Base-by-base conservation (phyloP, 2,329 filamentous ascomycete species). In the Beauveria scarabaeidicola region DNA sequence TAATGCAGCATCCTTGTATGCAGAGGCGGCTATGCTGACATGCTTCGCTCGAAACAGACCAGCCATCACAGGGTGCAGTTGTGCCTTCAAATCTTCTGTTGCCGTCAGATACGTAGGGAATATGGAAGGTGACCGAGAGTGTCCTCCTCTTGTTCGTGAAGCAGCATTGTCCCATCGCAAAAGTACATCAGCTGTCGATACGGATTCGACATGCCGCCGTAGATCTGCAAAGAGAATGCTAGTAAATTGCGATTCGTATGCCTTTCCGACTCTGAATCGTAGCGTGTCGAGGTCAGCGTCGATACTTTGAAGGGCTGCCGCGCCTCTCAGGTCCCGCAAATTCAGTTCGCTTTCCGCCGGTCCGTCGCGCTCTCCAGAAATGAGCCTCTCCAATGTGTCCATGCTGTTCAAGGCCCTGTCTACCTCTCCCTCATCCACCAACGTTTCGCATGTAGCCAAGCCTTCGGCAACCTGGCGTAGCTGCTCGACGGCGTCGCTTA, bases 41-140 rank as follows among this genome's bases (percentile, higher is more conserved):
- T 94, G 87, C 63, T 87, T 87, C 25, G 91, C 89, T 52, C 90
- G 83, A 63, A 91, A 86, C n/a, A 99, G 75, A 0, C 94, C 93
- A 38, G 83, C 80, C 61, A 99, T 79, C 64, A 86, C 87, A 2
- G 86, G 80, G 59, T 86, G 77, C 3, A 99, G 76, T 61, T 88
- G 82, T 10, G 81, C 76, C 51, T 92, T 87, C 36, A 97, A 79
- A 36, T 82, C 79, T 10, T 88, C 82, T 50, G 86, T 88, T 36
- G 87, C 84, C 29, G 83, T 80, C 68, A 97, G 80, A 73, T 97
- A 99, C 3, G 88, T 81, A 1, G 93, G 92, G 57, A 89, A 85
- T 4, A 80, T 78, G 0, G 88, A 89, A 19, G 87, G 80, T 52
- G 86, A 83, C 62, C 88, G 81, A 56, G 80, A 78, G 65, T 89